These are phyloP conservation scores for Pseudodiploospora longispora DNA, from an alignment of 2,329 filamentous ascomycete species.

Conservation along the genomic window DNA sequence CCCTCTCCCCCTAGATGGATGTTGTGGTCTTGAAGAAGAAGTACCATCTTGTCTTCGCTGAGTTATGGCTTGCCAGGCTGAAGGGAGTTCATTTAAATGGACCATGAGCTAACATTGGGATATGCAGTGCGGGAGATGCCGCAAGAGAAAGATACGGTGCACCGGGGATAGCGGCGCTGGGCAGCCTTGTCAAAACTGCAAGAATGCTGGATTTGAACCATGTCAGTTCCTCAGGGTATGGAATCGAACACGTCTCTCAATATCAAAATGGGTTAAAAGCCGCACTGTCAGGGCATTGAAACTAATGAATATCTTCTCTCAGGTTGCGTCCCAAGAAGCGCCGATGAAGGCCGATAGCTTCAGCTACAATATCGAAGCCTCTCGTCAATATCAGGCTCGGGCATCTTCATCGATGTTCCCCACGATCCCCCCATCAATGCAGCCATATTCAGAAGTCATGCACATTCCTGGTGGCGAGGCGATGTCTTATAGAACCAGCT, in stretches of 20 bases:
- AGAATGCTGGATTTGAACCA: constrained; percentile 57
- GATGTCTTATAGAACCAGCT: constrained; percentile 13
- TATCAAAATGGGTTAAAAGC: neutral
- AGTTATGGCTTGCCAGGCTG: neutral
- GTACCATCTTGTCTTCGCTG: neutral
- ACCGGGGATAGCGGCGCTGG: constrained; percentile 75
- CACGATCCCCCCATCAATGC: constrained; percentile 4
- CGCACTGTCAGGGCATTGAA: too few relatives aligned
- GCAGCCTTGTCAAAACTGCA: constrained; percentile 77
- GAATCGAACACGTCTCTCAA: neutral
- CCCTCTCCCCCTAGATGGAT: neutral
- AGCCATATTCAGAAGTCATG: constrained; percentile 13
- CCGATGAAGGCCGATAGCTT: constrained; percentile 18
- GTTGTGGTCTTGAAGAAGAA: neutral
- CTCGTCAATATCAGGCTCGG: constrained; percentile 22
- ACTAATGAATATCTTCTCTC: constrained; percentile 3
- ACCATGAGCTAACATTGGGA: constrained; percentile 13
- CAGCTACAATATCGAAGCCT: constrained; percentile 22
- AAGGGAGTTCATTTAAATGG: constrained; percentile 3
- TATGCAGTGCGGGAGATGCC: constrained; percentile 73
- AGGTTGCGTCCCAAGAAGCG: constrained; percentile 27
- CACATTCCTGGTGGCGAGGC: constrained; percentile 11
- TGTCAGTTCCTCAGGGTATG: constrained; percentile 78
- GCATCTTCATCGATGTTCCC: constrained; percentile 10
- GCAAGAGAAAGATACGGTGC: constrained; percentile 91